Evolutionary conservation across 179 eudicot genomes (phyloP).

Genomic region (Pouteria campechiana): DNA sequence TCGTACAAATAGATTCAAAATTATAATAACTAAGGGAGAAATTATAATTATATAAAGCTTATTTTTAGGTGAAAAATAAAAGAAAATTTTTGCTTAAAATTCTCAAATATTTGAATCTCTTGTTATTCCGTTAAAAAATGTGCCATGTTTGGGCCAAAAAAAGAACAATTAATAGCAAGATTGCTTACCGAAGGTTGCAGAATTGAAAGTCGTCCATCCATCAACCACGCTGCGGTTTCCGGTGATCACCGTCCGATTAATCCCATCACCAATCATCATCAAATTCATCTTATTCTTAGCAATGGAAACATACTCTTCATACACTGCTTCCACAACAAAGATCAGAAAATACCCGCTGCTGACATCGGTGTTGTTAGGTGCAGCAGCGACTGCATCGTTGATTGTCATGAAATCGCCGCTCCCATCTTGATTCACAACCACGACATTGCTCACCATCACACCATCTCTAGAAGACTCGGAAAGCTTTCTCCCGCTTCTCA

Average conservation of each 20-base stretch:
- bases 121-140: neutral
- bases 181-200: constrained; percentile 62
- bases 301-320: constrained; percentile 51
- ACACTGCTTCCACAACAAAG: constrained; percentile 47
- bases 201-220: constrained; percentile 68
- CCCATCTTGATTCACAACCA: constrained; percentile 52
- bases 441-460: constrained; percentile 41
- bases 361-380: constrained; percentile 39
- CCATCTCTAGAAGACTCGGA: constrained; percentile 12
- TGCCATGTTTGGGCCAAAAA: too few relatives aligned
- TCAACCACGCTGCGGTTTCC: constrained; percentile 58
- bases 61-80: too few relatives aligned
- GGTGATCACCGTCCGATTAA: constrained; percentile 63
- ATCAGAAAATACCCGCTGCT: constrained; percentile 51
- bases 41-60: too few relatives aligned
- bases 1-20: too few relatives aligned
- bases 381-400: constrained; percentile 46
- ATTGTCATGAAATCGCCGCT: constrained; percentile 39
- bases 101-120: neutral
- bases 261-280: constrained; percentile 89
- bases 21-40: too few relatives aligned
- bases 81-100: too few relatives aligned
- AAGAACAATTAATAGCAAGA: neutral
- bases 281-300: constrained; percentile 53
- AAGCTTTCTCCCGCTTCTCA: constrained; percentile 19